Evolutionary conservation across 345 rosid species (phyloP).

Genomic region (Eutrema heterophyllum): DNA sequence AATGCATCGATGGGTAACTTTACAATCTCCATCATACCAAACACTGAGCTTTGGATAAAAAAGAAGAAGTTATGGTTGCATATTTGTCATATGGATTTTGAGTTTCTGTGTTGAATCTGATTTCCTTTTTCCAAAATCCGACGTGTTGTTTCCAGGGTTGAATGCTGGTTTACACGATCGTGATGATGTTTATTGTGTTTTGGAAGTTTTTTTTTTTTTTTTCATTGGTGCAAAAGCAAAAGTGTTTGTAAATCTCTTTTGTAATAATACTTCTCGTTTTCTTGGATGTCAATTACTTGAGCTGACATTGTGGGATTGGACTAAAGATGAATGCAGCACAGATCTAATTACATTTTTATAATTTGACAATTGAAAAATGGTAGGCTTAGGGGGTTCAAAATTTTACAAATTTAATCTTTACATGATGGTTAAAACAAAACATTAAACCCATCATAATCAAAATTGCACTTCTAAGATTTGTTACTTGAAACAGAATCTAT

Average conservation of each 20-base stretch:
- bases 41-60: neutral
- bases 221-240: neutral
- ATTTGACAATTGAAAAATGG: no score
- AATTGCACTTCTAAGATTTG: no score
- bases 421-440: no score
- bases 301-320: neutral
- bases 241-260: neutral
- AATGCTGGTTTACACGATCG: conserved; percentile 16
- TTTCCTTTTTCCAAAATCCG: neutral
- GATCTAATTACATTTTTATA: neutral
- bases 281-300: neutral
- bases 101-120: neutral
- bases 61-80: neutral
- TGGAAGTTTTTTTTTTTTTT: neutral
- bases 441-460: no score
- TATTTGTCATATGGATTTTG: no score
- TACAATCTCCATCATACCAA: neutral
- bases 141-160: conserved; percentile 18
- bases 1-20: conserved; percentile 55
- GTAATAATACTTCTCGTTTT: neutral
- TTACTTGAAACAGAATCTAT: no score
- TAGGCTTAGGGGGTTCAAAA: no score
- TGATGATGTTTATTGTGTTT: conserved; percentile 7
- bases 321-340: neutral
- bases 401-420: no score